Evolutionary conservation across 257 asterid species (phyloP), one percentile per base, ranked within the genome.

Genomic region (Ehretia macrophylla): DNA sequence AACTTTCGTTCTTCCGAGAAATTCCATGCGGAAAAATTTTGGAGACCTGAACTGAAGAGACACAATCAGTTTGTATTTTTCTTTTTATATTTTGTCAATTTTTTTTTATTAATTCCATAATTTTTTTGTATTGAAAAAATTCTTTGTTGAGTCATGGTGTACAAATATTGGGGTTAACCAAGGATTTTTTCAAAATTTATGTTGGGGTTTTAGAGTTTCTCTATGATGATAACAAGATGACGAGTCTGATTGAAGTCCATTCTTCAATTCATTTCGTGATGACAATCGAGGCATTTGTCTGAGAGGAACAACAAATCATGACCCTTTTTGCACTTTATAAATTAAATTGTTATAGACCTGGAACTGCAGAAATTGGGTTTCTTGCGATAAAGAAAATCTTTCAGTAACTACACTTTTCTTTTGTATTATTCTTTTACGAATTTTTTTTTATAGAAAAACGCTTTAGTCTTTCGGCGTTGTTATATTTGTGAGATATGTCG

Each of bases 11-110:
- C 70, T 65, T 48, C 70, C 23, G 70, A 65, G 63, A 57, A 4
- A 18, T 8, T 27, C 51, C 14, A 57, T 65, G 70, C 52, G 59
- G 70, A 52, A 48, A 65, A 56, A 8, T 17, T 17, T 65, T 65
- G 70, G 70, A 65, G 70, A 65, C 70, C 70, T 65, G 70, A 65
- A 14, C 70, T 65, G 70, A 65, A 65, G 70, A 56, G 50, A 38
- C 40, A 20, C 53, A 37, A 62, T 5, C 40, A 1, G 5, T 13
- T 12, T 17, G n/a, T 48, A 1, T 18, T 50, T 12, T 8, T 35
- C 3, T 61, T 48, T 13, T 8, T 52, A 22, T n/a, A 20, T 52
- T 52, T 12, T 48, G 11, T n/a, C n/a, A 50, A 50, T 50, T 20
- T 50, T 5, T 50, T 50, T 50, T 17, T 5, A 18, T 50, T 50